Evolutionary conservation across 1,284 basidiomycete species (phyloP), one percentile per base, ranked within the genome.

Genomic region (Agroathelia rolfsii): DNA sequence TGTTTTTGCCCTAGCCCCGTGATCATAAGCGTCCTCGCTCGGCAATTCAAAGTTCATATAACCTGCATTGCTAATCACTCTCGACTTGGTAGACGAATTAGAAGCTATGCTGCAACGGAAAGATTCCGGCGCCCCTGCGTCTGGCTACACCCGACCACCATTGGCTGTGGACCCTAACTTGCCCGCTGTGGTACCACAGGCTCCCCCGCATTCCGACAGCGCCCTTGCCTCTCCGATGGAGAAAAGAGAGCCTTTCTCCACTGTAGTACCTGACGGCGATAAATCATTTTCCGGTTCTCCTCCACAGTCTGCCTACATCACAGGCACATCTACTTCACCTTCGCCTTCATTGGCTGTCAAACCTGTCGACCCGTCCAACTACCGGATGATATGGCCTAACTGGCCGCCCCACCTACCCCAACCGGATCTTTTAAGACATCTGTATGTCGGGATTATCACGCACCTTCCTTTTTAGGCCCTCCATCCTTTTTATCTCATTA

Each of bases 341-440:
- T 34, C 48, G 13, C 42, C 41, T 28, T 52, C 51, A 20, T 42
- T 60, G 17, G 63, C 66, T n/a, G n/a, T n/a, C n/a, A n/a, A n/a
- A n/a, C n/a, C n/a, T n/a, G n/a, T n/a, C n/a, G n/a, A n/a, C n/a
- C n/a, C n/a, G n/a, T n/a, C n/a, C n/a, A n/a, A n/a, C n/a, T n/a
- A n/a, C n/a, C n/a, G n/a, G 38, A 39, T 72, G n/a, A 50, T 71
- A 25, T 74, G 69, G 64, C 58, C 69, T 1, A 66, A 65, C 34
- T 84, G 80, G 76, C 76, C 81, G 1, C 55, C 53, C 14, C 59
- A 72, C 35, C 57, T 85, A 17, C 81, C 81, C 13, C 53, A 57
- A 19, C 66, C 70, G 5, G 66, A 70, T 12, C 53, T 79, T 24
- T 55, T 83, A 6, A 64, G 69, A 25, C 75, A 82, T 46, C 50